Conservation (phyloP, 1,284 basidiomycete species). For the Irpex sp. region DNA sequence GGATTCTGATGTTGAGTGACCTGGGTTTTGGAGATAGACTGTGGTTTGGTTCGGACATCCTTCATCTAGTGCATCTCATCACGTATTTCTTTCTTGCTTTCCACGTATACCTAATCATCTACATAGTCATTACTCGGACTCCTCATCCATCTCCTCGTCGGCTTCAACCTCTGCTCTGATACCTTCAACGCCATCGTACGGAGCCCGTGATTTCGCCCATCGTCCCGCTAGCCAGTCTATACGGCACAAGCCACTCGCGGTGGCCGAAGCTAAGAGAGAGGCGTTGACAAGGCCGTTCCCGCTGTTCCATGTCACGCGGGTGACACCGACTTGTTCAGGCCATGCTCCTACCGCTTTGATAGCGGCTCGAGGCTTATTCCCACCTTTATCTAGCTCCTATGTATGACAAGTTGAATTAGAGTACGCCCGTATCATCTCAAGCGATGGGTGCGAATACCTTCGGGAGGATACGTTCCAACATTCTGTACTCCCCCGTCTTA, state of each 20-base stretch:
- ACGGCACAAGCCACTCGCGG: constrained; percentile 80
- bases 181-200: constrained; percentile 51
- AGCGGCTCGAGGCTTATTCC: constrained; percentile 30
- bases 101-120: background rate
- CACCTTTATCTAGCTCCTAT: constrained; percentile 58
- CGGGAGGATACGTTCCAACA: constrained; percentile 82
- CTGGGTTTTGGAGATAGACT: background rate
- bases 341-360: constrained; percentile 61
- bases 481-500: constrained; percentile 67
- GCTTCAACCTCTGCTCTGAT: constrained; percentile 36
- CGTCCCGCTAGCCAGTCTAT: constrained; percentile 75
- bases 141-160: constrained; percentile 32
- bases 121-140: constrained; percentile 11
- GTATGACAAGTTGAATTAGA: background rate
- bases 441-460: constrained; percentile 40
- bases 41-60: background rate
- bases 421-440: too few species aligned
- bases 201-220: constrained; percentile 58
- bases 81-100: background rate
- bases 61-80: background rate
- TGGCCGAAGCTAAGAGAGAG: constrained; percentile 72
- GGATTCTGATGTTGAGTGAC: constrained; percentile 26
- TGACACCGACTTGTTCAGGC: constrained; percentile 72
- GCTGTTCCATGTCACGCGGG: constrained; percentile 78
- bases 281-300: constrained; percentile 65